Base-by-base conservation (phyloP, 2,329 filamentous ascomycete species). In the Thelonectria discophora region DNA sequence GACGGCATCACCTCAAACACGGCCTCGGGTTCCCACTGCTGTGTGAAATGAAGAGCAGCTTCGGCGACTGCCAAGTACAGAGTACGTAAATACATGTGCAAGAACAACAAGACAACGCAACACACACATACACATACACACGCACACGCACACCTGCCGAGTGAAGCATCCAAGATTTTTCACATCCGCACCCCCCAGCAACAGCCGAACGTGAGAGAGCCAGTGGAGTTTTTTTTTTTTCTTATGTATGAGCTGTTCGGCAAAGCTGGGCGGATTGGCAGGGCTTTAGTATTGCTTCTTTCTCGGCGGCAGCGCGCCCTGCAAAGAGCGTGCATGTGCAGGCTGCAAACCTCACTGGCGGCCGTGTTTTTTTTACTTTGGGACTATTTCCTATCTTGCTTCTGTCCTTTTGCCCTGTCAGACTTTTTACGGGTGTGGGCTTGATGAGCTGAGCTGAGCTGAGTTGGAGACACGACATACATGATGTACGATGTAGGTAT, bases 321-420 rank as follows among this genome's bases (percentile, higher is more conserved):
- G 60, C 62, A 57, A 60, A 51, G 55, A 62, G 56, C 50, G 48
- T 62, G 62, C 62, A 61, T 58, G 48, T 20, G 43, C 47, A 17
- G 42, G 27, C 18, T 50, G 46, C 48, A 55, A 24, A 17, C 47
- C 40, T 55, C 50, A 51, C 60, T 53, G 37, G 57, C 37, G 49
- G 55, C 49, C 17, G 45, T 51, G 53, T 62, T 53, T 62, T 40
- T 49, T 15, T 66, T 27, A 56, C 60, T 50, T 71, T 65, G 69
- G 69, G 60, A 64, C 60, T 30, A 64, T 61, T 45, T 17, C 5
- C 17, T 21, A 20, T 45, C 20, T 20, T 43, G 18, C 27, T 17
- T 18, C 13, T 24, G 10, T 46, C n/a, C 21, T 11, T 6, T 9
- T 45, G 18, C 53, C n/a, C n/a, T n/a, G n/a, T n/a, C n/a, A n/a